Conservation (phyloP, 2,329 filamentous ascomycete genomes). For the Penicillium sp. region DNA sequence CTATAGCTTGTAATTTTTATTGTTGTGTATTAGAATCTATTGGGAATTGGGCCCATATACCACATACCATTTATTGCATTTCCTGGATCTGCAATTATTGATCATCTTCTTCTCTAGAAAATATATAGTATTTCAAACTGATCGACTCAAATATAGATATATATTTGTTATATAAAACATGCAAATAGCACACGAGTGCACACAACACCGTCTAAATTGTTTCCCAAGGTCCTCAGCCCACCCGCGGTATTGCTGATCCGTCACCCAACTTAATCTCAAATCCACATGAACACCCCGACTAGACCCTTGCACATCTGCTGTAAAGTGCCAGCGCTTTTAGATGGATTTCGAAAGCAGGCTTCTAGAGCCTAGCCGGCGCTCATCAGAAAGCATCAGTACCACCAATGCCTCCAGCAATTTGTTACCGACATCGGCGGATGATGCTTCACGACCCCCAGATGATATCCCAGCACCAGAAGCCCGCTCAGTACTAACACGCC, state of each 20-base stretch:
- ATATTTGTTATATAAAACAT: neutral
- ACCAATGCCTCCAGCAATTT: neutral
- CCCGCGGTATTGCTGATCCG: neutral
- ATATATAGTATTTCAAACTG: neutral
- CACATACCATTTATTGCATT: constrained; percentile 1
- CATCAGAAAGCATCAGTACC: neutral
- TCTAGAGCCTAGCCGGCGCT: neutral
- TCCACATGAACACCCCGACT: neutral
- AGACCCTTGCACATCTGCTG: neutral
- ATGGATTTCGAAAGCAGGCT: constrained; percentile 1
- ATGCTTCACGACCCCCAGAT: neutral
- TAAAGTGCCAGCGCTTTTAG: neutral
- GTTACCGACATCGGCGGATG: neutral
- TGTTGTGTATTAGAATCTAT: constrained; percentile 24
- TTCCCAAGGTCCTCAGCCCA: constrained; percentile 4
- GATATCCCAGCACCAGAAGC: constrained; percentile 1
- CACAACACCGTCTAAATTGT: no score
- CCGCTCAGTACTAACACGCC: constrained; percentile 22
- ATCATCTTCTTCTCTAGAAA: neutral
- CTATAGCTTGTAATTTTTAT: constrained; percentile 25
- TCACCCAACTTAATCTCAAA: neutral
- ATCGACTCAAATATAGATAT: neutral
- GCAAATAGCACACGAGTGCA: neutral
- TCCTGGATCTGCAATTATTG: neutral
- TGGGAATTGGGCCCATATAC: constrained; percentile 15